phyloP scores from a whole-genome alignment of 2,329 filamentous ascomycete genomes.

The Thelonectria discophora region DNA sequence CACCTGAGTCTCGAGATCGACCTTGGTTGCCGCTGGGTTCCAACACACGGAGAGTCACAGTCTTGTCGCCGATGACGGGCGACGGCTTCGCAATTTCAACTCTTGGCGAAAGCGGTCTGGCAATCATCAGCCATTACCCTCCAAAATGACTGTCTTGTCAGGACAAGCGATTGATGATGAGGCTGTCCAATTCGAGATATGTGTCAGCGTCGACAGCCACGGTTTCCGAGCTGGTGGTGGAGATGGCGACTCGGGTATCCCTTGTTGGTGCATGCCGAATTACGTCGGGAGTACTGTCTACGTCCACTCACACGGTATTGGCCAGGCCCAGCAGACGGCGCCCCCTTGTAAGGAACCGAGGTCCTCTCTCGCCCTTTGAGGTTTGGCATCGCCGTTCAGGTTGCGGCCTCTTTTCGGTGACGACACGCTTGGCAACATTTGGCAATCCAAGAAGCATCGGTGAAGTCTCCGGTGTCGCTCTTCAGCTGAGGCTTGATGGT shows the following conservation, averaged over 20 bases:
- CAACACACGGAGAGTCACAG: slow-evolving; percentile 18
- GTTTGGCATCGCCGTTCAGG: slow-evolving; percentile 27
- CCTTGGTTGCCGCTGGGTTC: slow-evolving; percentile 22
- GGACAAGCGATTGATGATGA: slow-evolving; percentile 21
- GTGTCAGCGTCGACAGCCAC: slow-evolving; percentile 20
- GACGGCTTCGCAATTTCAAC: slow-evolving; percentile 14
- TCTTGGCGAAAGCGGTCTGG: slow-evolving; percentile 19
- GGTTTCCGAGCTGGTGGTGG: slow-evolving; percentile 21
- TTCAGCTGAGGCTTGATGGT: slow-evolving; percentile 29
- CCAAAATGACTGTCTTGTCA: slow-evolving; percentile 12
- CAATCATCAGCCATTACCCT: slow-evolving; percentile 12
- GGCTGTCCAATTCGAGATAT: slow-evolving; percentile 26
- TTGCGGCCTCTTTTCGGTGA: slow-evolving; percentile 18
- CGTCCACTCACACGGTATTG: slow-evolving; percentile 11
- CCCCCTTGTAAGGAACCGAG: not conserved
- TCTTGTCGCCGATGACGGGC: slow-evolving; percentile 21
- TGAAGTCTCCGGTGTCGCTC: slow-evolving; percentile 28
- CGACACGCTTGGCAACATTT: slow-evolving; percentile 30
- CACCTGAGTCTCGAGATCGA: slow-evolving; percentile 35
- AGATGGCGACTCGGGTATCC: slow-evolving; percentile 10
- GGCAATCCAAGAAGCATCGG: slow-evolving; percentile 19
- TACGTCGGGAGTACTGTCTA: slow-evolving; percentile 20
- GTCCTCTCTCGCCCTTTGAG: slow-evolving; percentile 13
- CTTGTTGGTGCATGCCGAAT: slow-evolving; percentile 17
- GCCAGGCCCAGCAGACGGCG: slow-evolving; percentile 6